Base-by-base conservation (phyloP, 345 rosid genomes). In the Camelina laxa region DNA sequence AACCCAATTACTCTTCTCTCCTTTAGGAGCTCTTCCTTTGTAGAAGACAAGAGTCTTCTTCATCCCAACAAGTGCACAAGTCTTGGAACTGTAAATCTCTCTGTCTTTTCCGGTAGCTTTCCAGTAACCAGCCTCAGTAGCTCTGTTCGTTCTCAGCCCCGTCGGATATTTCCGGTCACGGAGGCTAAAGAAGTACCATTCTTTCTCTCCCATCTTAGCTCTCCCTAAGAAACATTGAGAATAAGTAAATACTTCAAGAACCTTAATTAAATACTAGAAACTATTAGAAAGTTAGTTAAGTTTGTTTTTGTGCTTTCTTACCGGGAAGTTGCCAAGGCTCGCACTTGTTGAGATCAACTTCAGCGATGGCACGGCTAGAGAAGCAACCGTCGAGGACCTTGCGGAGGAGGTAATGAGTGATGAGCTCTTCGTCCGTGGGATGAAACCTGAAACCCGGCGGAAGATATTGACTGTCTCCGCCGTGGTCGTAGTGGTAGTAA, bases 261-360 rank as follows among this genome's bases (percentile, higher is more conserved):
- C 31, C 35, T 38, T 16, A 42, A 10, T 2, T 19, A 38, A 27
- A 4, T 0, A 4, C 27, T 24, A 27, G 30, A 27, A 27, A 27
- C 5, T 27, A 27, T 4, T 3, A 27, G 30, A 27, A 27, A 27
- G 30, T 27, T 27, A 27, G 30, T 27, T 4, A 27, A 27, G 30
- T 27, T 27, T 27, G 21, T 15, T 21, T 27, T 35, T 21, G 13
- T 49, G 13, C 60, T 65, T 39, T 41, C 85, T 76, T 85, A 91
- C 97, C 92, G 13, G 98, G 98, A 78, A 94, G 96, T 72, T 94
- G 93, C 97, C 98, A 94, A 2, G 98, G 98, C 83, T 94, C 97
- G 39, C 95, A 91, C 80, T 91, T 94, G 89, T 94, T 94, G 62
- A 94, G 98, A 55, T 94, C 98, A 59, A 88, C 98, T 54, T 94